These are phyloP conservation scores for Drechslerella coelobrocha DNA, from an alignment of 2,329 filamentous ascomycete genomes.

Conservation along the genomic window DNA sequence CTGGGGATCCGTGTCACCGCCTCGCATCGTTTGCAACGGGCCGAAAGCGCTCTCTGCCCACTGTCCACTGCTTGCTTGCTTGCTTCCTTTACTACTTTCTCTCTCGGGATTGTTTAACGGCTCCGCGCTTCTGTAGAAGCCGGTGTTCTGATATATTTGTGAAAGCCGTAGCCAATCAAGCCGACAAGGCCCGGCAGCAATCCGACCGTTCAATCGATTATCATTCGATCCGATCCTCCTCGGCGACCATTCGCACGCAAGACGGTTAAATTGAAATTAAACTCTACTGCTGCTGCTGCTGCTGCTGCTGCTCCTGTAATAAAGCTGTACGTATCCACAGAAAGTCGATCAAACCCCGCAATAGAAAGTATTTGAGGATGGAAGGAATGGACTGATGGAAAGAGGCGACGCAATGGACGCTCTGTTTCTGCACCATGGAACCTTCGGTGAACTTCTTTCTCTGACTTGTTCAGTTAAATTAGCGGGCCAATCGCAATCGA, in stretches of 20 bases:
- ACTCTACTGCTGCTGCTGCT: background rate
- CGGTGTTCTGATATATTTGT: slow-evolving; percentile 26
- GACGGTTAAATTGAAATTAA: slow-evolving; percentile 4
- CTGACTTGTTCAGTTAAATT: slow-evolving; percentile 50
- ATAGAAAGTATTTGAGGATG: too few relatives aligned
- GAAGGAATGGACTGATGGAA: slow-evolving; percentile 28
- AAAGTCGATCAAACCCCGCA: slow-evolving; percentile 28
- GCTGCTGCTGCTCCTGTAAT: slow-evolving; percentile 24
- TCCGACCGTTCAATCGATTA: slow-evolving; percentile 13
- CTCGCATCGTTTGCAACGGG: slow-evolving; percentile 46
- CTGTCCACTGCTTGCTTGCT: background rate
- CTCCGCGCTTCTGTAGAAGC: slow-evolving; percentile 35
- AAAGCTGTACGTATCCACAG: slow-evolving; percentile 8
- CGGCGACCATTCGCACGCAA: slow-evolving; percentile 19
- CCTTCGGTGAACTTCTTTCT: slow-evolving; percentile 48
- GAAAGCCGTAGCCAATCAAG: slow-evolving; percentile 50
- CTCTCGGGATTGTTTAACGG: slow-evolving; percentile 34
- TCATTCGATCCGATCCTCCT: slow-evolving; percentile 8
- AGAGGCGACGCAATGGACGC: slow-evolving; percentile 4
- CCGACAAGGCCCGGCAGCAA: slow-evolving; percentile 40
- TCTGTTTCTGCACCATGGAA: slow-evolving; percentile 30
- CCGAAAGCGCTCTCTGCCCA: slow-evolving; percentile 15
- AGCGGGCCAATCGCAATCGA: slow-evolving; percentile 51
- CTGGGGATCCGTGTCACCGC: slow-evolving; percentile 29
- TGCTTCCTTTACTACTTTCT: background rate